Conservation (phyloP, 129 eudicot genomes). For the Helichrysum umbraculigerum region DNA sequence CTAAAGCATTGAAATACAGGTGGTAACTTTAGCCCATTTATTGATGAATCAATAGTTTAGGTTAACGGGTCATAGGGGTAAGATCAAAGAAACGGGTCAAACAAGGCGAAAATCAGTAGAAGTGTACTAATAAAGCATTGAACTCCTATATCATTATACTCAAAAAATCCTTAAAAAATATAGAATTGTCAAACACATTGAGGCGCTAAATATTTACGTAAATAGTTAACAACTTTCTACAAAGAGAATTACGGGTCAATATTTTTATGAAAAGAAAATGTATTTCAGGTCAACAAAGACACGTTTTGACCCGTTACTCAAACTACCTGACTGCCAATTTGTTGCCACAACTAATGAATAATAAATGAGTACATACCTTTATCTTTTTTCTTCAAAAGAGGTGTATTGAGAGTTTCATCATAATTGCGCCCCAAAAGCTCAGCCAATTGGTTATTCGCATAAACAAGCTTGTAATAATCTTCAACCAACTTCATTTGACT, state of each 20-base stretch:
- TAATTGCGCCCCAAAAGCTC: constrained; percentile 32
- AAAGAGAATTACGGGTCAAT: neutral
- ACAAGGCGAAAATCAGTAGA: neutral
- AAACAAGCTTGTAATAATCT: constrained; percentile 31
- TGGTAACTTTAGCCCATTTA: neutral
- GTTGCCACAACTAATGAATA: neutral
- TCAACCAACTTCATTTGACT: constrained; percentile 38
- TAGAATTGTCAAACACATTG: neutral
- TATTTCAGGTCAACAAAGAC: neutral
- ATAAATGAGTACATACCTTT: constrained; percentile 35
- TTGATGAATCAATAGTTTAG: neutral
- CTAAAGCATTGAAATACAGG: neutral
- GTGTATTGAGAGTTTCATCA: neutral
- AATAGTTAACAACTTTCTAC: neutral
- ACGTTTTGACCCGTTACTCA: constrained; percentile 3
- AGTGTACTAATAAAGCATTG: neutral
- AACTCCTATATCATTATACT: neutral
- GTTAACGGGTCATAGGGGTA: neutral
- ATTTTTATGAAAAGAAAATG: neutral
- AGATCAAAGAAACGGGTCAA: neutral
- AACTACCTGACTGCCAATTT: neutral
- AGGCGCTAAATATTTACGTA: neutral
- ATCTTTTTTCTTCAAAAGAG: constrained; percentile 16
- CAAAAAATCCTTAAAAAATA: neutral
- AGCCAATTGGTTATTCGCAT: constrained; percentile 44